Evolutionary conservation across 2,329 filamentous ascomycete species (phyloP), one percentile per base, ranked within the genome.

Genomic region (Pseudocercospora macadamiae): DNA sequence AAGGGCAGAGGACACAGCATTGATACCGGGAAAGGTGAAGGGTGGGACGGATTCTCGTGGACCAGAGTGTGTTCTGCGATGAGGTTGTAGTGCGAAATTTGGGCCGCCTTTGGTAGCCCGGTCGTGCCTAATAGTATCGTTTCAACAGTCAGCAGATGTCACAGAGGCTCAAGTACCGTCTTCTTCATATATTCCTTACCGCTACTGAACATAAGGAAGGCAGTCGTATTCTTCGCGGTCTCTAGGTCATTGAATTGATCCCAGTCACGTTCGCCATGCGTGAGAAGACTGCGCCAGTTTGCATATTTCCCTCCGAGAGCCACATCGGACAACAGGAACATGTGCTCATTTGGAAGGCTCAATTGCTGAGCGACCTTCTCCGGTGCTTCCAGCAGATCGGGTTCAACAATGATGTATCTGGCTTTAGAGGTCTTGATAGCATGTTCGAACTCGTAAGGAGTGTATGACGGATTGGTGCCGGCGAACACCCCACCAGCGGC

Each of bases 11-110:
- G 21, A 14, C 10, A 18, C 7, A 45, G 25, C 14, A 28, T 30
- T 14, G 36, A 45, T 12, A 54, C 28, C 12, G 10, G 4, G 12
- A 44, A 54, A 14, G 51, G 51, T 2, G 21, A 18, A 9, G 37
- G 21, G 12, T 44, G 37, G 9, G 10, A 2, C n/a, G 36, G 36
- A n/a, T 45, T 54, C n/a, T 54, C 51, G 25, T 54, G 37, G 4
- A 49, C 45, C 8, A 49, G 45, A 2, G 76, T 75, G 65, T 82
- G 79, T 66, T 84, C 77, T 0, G 83, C 81, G 19, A 83, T 76
- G 16, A 86, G 72, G 64, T 86, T 86, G 59, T 76, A 73, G 67
- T 88, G 86, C 1, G 82, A 82, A 45, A 86, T 66, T 60, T 79
- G 78, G 16, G 82, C 80, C 0, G 82, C 83, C 67, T 87, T 87